These are phyloP conservation scores for Lactarius vividus DNA, from an alignment of 768 basidiomycete species.

Conservation along the genomic window DNA sequence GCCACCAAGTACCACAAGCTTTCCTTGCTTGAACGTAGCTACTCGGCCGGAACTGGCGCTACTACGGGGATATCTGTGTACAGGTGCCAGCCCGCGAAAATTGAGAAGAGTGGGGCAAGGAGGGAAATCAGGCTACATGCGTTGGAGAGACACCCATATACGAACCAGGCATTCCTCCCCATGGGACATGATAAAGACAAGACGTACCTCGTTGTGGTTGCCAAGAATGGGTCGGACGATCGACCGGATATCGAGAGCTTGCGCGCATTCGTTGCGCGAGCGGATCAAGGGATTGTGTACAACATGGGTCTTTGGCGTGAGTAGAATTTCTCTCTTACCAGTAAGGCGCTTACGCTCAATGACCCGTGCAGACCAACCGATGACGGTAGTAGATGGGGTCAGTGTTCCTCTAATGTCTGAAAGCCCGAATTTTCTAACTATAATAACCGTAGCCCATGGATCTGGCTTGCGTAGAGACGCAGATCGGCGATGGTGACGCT, in stretches of 20 bases:
- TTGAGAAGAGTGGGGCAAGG: conserved; percentile 43
- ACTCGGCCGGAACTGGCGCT: conserved; percentile 55
- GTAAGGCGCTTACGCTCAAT: background rate
- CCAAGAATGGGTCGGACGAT: conserved; percentile 72
- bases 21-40: conserved; percentile 63
- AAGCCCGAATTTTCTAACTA: conserved; percentile 5
- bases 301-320: conserved; percentile 85
- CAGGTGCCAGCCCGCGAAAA: conserved; percentile 61
- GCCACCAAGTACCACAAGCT: conserved; percentile 94
- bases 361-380: conserved; percentile 73
- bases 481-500: conserved; percentile 74
- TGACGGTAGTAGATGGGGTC: conserved; percentile 77
- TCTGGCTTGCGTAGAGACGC: conserved; percentile 89
- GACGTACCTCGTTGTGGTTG: conserved; percentile 83
- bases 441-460: conserved; percentile 57
- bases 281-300: conserved; percentile 85
- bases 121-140: conserved; percentile 63
- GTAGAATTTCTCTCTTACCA: conserved; percentile 36
- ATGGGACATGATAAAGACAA: conserved; percentile 68
- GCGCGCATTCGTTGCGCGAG: conserved; percentile 78
- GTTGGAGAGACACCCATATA: conserved; percentile 88
- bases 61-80: conserved; percentile 79
- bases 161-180: conserved; percentile 92
- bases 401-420: conserved; percentile 25
- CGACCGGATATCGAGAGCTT: conserved; percentile 71